Conservation (phyloP, 495 filamentous ascomycete genomes). For the Chlorociboria aeruginascens region DNA sequence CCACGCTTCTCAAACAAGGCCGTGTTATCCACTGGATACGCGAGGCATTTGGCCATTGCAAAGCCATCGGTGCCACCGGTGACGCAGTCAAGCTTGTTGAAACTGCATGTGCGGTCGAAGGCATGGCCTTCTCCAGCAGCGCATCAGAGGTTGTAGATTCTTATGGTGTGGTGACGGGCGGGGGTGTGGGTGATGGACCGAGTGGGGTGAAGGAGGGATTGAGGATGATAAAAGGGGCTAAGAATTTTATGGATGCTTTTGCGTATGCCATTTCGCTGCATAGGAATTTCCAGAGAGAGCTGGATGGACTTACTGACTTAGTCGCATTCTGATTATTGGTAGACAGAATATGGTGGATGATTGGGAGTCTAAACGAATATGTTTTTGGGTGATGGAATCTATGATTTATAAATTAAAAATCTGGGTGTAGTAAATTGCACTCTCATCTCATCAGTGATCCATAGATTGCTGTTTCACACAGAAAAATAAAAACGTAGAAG, state of each 20-base stretch:
- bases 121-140: constrained; percentile 31
- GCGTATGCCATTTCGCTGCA: constrained; percentile 55
- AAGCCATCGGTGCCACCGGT: constrained; percentile 63
- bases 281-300: constrained; percentile 57
- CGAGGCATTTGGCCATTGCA: constrained; percentile 72
- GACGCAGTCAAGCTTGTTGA: constrained; percentile 57
- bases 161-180: constrained; percentile 60
- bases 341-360: neutral
- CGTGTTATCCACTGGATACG: constrained; percentile 74
- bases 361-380: no score
- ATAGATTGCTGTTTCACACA: no score
- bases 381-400: no score
- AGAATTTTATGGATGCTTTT: constrained; percentile 54
- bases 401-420: no score
- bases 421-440: no score
- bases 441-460: no score
- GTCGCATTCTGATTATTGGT: constrained; percentile 24
- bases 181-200: constrained; percentile 26
- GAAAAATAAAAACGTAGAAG: no score
- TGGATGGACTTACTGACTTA: constrained; percentile 47
- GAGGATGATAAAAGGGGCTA: constrained; percentile 47
- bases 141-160: constrained; percentile 44
- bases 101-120: constrained; percentile 42
- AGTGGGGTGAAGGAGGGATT: constrained; percentile 42
- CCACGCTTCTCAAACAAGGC: constrained; percentile 55